A percentile compares a stretch with the other conserved stretches of the same genome.
These are phyloP conservation scores for Penicillium crystallinum DNA, from an alignment of 495 filamentous ascomycete genomes.

Conservation along the genomic window DNA sequence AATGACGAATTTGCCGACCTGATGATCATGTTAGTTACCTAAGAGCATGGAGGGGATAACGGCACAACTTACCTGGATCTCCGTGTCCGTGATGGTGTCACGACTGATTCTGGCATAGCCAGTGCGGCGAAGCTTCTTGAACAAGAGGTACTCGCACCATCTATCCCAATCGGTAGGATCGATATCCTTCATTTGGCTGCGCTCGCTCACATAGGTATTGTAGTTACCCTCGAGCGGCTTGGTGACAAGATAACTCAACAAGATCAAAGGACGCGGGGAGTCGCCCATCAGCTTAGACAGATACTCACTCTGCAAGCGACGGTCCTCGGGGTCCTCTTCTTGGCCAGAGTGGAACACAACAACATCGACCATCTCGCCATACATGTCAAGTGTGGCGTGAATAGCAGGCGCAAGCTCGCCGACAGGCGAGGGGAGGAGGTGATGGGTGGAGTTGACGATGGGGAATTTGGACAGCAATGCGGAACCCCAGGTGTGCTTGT, in stretches of 20 bases:
- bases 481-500: constrained; percentile 98
- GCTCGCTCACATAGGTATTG: constrained; percentile 86
- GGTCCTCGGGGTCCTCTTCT: constrained; percentile 94
- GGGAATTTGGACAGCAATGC: constrained; percentile 96
- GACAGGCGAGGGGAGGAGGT: constrained; percentile 85
- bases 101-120: constrained; percentile 89
- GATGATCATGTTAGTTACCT: constrained; percentile 5
- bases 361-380: constrained; percentile 85
- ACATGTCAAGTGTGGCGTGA: constrained; percentile 88
- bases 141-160: constrained; percentile 99
- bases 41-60: neutral
- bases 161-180: constrained; percentile 91
- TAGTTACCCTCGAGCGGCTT: constrained; percentile 91
- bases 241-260: constrained; percentile 90
- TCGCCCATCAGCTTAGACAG: constrained; percentile 83
- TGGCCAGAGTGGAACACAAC: constrained; percentile 99
- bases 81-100: constrained; percentile 92
- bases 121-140: constrained; percentile 77
- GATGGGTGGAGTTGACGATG: constrained; percentile 94
- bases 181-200: constrained; percentile 91
- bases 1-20: constrained; percentile 91
- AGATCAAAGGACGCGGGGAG: constrained; percentile 71
- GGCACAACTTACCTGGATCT: constrained; percentile 73
- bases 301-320: constrained; percentile 82
- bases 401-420: constrained; percentile 97